Conservation (phyloP, 805 yeast species). For the Tetrapisispora iriomotensis region DNA sequence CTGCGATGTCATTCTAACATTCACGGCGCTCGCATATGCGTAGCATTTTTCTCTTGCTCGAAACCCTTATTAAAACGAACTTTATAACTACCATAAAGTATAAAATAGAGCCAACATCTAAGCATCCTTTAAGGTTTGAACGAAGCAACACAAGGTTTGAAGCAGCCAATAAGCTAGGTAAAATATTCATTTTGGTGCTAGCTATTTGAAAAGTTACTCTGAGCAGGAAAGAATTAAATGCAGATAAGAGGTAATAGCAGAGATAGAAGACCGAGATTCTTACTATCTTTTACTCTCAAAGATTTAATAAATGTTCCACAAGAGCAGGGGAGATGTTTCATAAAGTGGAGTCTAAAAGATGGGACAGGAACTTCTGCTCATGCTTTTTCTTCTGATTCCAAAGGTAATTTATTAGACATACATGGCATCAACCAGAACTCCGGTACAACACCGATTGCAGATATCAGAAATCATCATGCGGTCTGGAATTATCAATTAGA, state of each 20-base stretch:
- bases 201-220: no score
- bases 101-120: no score
- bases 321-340: constrained; percentile 53
- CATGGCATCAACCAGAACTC: constrained; percentile 13
- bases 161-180: no score
- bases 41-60: no score
- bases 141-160: no score
- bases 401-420: neutral
- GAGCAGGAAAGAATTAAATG: neutral
- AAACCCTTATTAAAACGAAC: no score
- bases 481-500: constrained; percentile 35
- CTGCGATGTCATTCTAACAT: no score
- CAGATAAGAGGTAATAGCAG: constrained; percentile 15
- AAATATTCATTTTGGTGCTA: no score
- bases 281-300: constrained; percentile 45
- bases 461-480: constrained; percentile 44
- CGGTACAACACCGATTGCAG: constrained; percentile 34
- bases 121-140: no score
- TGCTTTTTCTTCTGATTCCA: constrained; percentile 1
- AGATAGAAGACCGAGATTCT: constrained; percentile 49
- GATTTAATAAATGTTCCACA: constrained; percentile 84
- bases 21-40: no score
- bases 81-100: no score
- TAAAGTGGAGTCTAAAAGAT: constrained; percentile 55
- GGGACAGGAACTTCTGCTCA: constrained; percentile 23